phyloP scores from a whole-genome alignment of 2,329 filamentous ascomycete species.

The Pezicula neosporulosa region DNA sequence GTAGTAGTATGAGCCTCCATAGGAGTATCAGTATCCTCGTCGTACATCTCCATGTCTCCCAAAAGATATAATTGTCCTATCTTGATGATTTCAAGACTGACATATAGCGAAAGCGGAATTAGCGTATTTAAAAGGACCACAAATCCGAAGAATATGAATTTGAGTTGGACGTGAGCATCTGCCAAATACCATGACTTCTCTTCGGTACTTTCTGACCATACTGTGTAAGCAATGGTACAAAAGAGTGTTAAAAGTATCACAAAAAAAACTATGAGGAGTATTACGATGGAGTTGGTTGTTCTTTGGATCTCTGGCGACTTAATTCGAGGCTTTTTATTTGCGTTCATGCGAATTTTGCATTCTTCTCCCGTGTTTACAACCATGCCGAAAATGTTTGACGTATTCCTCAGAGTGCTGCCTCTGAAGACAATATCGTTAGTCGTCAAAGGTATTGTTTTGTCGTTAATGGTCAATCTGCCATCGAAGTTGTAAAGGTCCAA shows the following conservation, averaged over 20 bases:
- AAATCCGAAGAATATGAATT: slow-evolving; percentile 78
- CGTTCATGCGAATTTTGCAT: slow-evolving; percentile 97
- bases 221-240: slow-evolving; percentile 72
- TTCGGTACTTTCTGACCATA: slow-evolving; percentile 65
- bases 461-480: slow-evolving; percentile 58
- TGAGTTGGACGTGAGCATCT: slow-evolving; percentile 61
- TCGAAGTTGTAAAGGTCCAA: slow-evolving; percentile 75
- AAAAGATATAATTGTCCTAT: slow-evolving; percentile 73
- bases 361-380: slow-evolving; percentile 91
- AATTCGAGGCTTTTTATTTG: slow-evolving; percentile 82
- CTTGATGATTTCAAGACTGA: slow-evolving; percentile 92
- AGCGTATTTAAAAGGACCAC: slow-evolving; percentile 96
- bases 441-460: slow-evolving; percentile 65
- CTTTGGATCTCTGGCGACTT: slow-evolving; percentile 82
- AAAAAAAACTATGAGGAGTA: slow-evolving; percentile 78
- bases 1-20: slow-evolving; percentile 90
- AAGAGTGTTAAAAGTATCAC: slow-evolving; percentile 72
- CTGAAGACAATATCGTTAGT: slow-evolving; percentile 82
- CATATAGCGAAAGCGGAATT: slow-evolving; percentile 87
- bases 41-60: slow-evolving; percentile 85
- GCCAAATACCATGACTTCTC: slow-evolving; percentile 67
- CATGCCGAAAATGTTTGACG: slow-evolving; percentile 65
- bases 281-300: slow-evolving; percentile 79
- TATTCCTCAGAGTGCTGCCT: slow-evolving; percentile 79
- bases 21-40: slow-evolving; percentile 77